Evolutionary conservation across 2,329 filamentous ascomycete genomes (phyloP), one percentile per base, ranked within the genome.

Genomic region (Scedosporium minutisporum): DNA sequence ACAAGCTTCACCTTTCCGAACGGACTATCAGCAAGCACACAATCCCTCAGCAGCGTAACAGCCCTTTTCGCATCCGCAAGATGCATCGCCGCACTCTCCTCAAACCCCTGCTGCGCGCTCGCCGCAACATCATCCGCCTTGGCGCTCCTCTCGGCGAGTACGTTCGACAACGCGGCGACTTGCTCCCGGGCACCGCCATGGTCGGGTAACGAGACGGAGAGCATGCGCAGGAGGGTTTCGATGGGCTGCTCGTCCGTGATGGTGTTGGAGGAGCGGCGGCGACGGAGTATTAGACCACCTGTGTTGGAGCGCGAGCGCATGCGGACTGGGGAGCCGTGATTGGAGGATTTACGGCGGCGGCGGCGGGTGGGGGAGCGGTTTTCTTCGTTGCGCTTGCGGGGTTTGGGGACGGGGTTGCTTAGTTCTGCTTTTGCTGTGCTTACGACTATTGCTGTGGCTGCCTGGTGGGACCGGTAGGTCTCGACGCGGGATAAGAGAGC

Each of bases 1-100:
- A 78, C 71, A 5, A 86, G 75, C 51, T 73, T 74, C 4, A 83
- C 76, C n/a, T 75, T 69, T 0, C 74, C 74, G 67, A 77, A 83
- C 4, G 76, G 71, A 33, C 77, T 82, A 66, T 86, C 82, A 0
- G 80, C 80, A 1, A 85, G 71, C 0, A 85, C 71, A 48, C 78
- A 82, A 63, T 83, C 81, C 4, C 76, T 72, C 16, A 85, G 69
- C 7, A 82, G 67, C 65, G 81, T 78, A 1, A 84, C 67, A 0
- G 82, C 82, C 3, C 75, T 69, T 18, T 76, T 74, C 0, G 77
- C 75, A 64, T 86, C 82, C 0, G 76, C 70, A 0, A 86, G 67
- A 9, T 80, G 76, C 0, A 73, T 69, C 1, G 73, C 71, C 0
- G 77, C 72, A 0, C 70, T 71, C 0, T 65, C 66, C 67, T 86